Percentiles rank a stretch among this genome's conserved stretches.
Evolutionary conservation across 371 early-diverging fungal genomes (phyloP).

Genomic region (Mortierella sp.): DNA sequence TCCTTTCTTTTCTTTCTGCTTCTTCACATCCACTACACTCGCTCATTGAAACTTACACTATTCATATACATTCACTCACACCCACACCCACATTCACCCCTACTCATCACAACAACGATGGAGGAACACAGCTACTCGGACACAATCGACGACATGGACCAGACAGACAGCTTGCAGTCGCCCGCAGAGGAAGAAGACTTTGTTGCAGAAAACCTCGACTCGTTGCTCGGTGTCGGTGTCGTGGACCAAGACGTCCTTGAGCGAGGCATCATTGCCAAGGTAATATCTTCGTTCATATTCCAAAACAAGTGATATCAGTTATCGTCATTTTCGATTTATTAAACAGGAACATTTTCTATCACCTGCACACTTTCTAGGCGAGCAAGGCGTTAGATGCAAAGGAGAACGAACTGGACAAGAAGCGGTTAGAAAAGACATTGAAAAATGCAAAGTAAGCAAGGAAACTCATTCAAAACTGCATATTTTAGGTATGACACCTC

Average conservation of each 20-base stretch:
- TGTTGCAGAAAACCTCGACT: slow-evolving; percentile 42
- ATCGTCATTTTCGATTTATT: neutral
- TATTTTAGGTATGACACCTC: no score
- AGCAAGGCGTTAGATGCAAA: slow-evolving; percentile 70
- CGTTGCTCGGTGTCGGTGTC: slow-evolving; percentile 66
- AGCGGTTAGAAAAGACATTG: slow-evolving; percentile 65
- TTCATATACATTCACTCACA: neutral
- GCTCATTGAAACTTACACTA: neutral
- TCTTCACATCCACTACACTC: neutral
- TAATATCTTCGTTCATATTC: slow-evolving; percentile 22
- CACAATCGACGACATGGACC: slow-evolving; percentile 8
- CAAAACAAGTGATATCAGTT: neutral
- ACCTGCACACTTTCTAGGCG: slow-evolving; percentile 57
- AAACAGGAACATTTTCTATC: neutral
- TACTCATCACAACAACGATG: neutral
- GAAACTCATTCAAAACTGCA: neutral
- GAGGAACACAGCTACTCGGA: neutral
- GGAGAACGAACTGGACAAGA: slow-evolving; percentile 68
- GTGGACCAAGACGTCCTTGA: slow-evolving; percentile 78
- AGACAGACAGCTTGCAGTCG: neutral
- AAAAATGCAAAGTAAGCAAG: slow-evolving; percentile 61
- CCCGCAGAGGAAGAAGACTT: slow-evolving; percentile 13
- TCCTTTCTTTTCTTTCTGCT: neutral
- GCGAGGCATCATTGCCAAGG: slow-evolving; percentile 73
- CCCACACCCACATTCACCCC: neutral